Evolutionary conservation across 768 basidiomycete species (phyloP).

Genomic region (Boletus speciosus): DNA sequence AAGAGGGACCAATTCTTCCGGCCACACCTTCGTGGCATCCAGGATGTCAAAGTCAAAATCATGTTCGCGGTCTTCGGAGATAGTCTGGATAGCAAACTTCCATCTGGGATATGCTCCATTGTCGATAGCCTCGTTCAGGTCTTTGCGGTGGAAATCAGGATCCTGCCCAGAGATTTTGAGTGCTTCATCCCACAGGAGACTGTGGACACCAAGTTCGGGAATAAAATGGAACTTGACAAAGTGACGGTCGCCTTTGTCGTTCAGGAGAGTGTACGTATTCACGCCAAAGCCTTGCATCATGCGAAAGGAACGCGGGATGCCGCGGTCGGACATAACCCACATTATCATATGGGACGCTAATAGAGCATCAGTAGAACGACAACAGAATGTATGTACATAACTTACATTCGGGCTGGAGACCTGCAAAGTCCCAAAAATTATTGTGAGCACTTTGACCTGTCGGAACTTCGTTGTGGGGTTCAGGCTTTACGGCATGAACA

Average conservation of each 20-base stretch:
- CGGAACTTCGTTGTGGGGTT: constrained; percentile 79
- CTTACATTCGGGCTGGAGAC: constrained; percentile 62
- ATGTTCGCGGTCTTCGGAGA: constrained; percentile 70
- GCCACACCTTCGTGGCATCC: constrained; percentile 85
- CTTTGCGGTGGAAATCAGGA: constrained; percentile 88
- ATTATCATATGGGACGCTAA: constrained; percentile 69
- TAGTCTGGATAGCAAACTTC: constrained; percentile 64
- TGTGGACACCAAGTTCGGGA: constrained; percentile 79
- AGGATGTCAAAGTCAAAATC: constrained; percentile 86
- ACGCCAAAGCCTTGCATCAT: constrained; percentile 92
- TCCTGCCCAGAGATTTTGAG: constrained; percentile 81
- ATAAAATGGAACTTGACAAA: constrained; percentile 91
- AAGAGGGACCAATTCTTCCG: constrained; percentile 76
- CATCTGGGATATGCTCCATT: constrained; percentile 70
- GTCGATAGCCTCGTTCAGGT: constrained; percentile 79
- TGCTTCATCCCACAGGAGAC: constrained; percentile 86
- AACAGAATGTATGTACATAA: background rate
- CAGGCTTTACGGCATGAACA: constrained; percentile 81
- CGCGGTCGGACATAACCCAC: constrained; percentile 86
- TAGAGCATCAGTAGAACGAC: constrained; percentile 15
- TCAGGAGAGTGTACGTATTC: constrained; percentile 78
- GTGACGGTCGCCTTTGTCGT: constrained; percentile 57
- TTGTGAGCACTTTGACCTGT: constrained; percentile 71
- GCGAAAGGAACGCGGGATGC: constrained; percentile 78
- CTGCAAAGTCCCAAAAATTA: constrained; percentile 85